Percentiles rank a stretch among this genome's conserved stretches.
Conservation (phyloP, 768 basidiomycete genomes). For the Leccinum uliginosum region DNA sequence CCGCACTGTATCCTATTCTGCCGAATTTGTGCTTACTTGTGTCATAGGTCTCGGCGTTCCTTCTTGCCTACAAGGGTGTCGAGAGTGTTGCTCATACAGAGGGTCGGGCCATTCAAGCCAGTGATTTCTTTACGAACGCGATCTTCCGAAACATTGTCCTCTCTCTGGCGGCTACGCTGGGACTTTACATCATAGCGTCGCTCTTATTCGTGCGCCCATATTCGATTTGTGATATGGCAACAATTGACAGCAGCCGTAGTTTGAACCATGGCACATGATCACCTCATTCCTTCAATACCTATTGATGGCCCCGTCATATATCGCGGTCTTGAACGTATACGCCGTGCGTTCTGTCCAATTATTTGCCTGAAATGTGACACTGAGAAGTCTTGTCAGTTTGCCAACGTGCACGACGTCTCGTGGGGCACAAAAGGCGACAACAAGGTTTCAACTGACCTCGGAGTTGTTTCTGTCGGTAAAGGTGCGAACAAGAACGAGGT, state of each 20-base stretch:
- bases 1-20: not conserved
- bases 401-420: slow-evolving; percentile 87
- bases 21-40: slow-evolving; percentile 2
- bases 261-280: slow-evolving; percentile 99
- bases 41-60: slow-evolving; percentile 65
- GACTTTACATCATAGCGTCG: slow-evolving; percentile 80
- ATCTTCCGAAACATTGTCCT: slow-evolving; percentile 86
- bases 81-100: slow-evolving; percentile 47
- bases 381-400: slow-evolving; percentile 45
- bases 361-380: not conserved
- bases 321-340: slow-evolving; percentile 90
- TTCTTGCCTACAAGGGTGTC: slow-evolving; percentile 81
- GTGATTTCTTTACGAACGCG: slow-evolving; percentile 67
- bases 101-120: slow-evolving; percentile 44
- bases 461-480: slow-evolving; percentile 63
- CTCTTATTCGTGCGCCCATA: slow-evolving; percentile 73
- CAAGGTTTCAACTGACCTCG: slow-evolving; percentile 79
- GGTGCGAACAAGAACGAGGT: slow-evolving; percentile 70
- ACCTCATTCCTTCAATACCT: slow-evolving; percentile 93
- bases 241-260: slow-evolving; percentile 38
- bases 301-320: slow-evolving; percentile 91
- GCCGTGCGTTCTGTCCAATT: slow-evolving; percentile 39
- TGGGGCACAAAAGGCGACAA: slow-evolving; percentile 98
- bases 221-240: not conserved
- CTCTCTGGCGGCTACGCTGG: slow-evolving; percentile 82